Evolutionary conservation across 495 filamentous ascomycete genomes (phyloP), one percentile per base, ranked within the genome.

Genomic region (Penicillium simplicissimum): DNA sequence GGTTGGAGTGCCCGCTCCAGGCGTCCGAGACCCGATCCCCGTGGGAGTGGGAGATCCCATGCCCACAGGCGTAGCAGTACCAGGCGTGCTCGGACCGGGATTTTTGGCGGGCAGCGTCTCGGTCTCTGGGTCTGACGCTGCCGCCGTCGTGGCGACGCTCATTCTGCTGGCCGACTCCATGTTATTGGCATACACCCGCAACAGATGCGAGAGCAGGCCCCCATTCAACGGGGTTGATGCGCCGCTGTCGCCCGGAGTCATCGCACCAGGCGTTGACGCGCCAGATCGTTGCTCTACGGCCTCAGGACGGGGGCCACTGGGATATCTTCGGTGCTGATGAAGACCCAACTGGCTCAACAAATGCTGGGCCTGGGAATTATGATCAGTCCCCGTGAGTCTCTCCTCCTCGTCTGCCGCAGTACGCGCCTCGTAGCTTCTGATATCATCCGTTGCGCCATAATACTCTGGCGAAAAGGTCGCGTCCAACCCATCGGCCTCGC

Each of bases 171-270:
- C 64, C 15, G 51, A 52, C 4, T 45, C 56, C 31, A 71, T 11
- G 11, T 71, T 70, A 45, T 69, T 66, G 52, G 71, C 71, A 62
- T 73, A 73, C 7, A 70, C 69, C 8, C 68, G 68, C 3, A 73
- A 66, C 6, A 73, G 56, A 14, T 73, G 66, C 2, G 71, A 73
- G 0, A 73, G 52, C 8, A 73, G 43, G 14, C 71, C 66, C 21
- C 70, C 70, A 56, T 69, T 65, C 34, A 68, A 51, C 8, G 70
- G 65, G 0, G 65, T 65, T 2, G 65, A 55, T 31, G 52, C 59
- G n/a, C 58, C 57, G 9, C 55, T 58, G 8, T 64, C 67, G 21
- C 59, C 68, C 6, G 70, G 70, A 6, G 66, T 69, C 45, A 56
- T 61, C 8, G 59, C 51, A 34, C 68, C 63, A 3, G 70, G 70